Evolutionary conservation across 306 rosid genomes (phyloP).

Genomic region (Medicago arabica): DNA sequence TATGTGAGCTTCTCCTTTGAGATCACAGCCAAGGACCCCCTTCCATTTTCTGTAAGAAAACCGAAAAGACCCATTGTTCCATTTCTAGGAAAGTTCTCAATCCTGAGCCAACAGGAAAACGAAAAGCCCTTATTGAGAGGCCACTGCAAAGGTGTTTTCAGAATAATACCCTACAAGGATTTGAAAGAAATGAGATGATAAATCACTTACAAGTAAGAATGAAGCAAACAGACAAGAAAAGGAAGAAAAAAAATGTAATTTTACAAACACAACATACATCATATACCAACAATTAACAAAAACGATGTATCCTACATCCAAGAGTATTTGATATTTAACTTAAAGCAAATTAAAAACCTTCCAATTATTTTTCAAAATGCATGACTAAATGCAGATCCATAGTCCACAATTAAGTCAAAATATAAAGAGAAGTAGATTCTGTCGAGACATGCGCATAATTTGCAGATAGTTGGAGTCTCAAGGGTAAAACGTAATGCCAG

Average conservation of each 20-base stretch:
- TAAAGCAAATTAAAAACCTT: conserved; percentile 30
- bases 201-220: conserved; percentile 31
- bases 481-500: conserved; percentile 6
- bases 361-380: not conserved
- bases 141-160: conserved; percentile 92
- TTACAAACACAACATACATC: conserved; percentile 13
- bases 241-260: not conserved
- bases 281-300: conserved; percentile 27
- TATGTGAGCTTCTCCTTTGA: conserved; percentile 77
- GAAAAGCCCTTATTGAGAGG: conserved; percentile 92
- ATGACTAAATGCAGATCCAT: conserved; percentile 7
- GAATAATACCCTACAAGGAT: conserved; percentile 76
- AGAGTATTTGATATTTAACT: conserved; percentile 14
- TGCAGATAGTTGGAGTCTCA: conserved; percentile 3
- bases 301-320: not conserved
- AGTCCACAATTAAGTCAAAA: conserved; percentile 12
- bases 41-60: conserved; percentile 91
- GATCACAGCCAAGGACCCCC: conserved; percentile 85
- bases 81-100: conserved; percentile 87
- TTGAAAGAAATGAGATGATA: conserved; percentile 42
- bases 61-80: conserved; percentile 94
- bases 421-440: not conserved
- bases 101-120: conserved; percentile 94
- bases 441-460: conserved; percentile 12
- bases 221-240: conserved; percentile 27